A percentile compares a stretch with the other conserved stretches of the same genome.
phyloP scores from a whole-genome alignment of 345 rosid genomes.

The Eucalyptus marginata region DNA sequence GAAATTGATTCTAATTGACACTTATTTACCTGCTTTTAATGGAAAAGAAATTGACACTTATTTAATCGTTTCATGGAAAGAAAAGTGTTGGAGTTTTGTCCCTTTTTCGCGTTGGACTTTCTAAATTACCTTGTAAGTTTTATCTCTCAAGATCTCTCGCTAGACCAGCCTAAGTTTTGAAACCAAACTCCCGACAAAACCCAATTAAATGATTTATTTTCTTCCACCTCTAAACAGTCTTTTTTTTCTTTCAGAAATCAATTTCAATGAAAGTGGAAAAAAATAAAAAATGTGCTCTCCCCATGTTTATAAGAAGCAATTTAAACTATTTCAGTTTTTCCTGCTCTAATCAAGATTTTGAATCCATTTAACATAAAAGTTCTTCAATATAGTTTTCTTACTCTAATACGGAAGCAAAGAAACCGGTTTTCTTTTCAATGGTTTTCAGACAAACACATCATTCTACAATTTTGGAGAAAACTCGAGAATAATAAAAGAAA shows the following conservation, averaged over 20 bases:
- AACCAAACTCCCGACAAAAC: neutral
- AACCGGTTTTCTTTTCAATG: neutral
- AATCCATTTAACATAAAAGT: neutral
- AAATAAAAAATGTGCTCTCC: neutral
- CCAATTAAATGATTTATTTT: neutral
- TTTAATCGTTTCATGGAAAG: neutral
- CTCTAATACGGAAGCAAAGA: neutral
- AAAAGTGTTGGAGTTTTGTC: neutral
- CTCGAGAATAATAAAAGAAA: neutral
- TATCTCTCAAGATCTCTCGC: neutral
- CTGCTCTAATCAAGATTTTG: neutral
- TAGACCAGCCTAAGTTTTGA: neutral
- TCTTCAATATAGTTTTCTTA: neutral
- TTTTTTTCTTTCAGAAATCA: neutral
- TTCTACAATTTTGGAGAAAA: neutral
- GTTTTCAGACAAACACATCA: neutral
- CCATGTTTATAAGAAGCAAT: neutral
- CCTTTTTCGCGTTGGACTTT: neutral
- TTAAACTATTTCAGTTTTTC: neutral
- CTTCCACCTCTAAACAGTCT: neutral
- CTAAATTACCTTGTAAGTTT: neutral
- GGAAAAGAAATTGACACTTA: neutral
- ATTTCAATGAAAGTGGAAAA: neutral
- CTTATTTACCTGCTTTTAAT: neutral
- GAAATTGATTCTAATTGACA: neutral